A percentile compares a stretch with the other conserved stretches of the same genome.
Evolutionary conservation across 2,329 filamentous ascomycete genomes (phyloP).

Genomic region (Xylaria sp.): DNA sequence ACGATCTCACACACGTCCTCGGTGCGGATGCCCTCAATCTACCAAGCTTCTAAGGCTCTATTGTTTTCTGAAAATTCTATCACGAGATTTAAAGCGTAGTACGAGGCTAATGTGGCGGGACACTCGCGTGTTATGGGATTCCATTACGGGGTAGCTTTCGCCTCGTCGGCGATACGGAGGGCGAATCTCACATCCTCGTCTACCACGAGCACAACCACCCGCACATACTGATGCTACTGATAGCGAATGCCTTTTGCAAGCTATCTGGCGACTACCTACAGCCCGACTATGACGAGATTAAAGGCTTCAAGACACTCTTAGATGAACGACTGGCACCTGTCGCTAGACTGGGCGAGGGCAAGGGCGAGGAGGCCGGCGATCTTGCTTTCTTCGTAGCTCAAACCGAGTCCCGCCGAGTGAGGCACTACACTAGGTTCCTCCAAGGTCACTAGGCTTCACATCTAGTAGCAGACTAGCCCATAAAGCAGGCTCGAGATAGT

Average conservation of each 20-base stretch:
- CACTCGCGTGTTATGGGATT: not conserved
- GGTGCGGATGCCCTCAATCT: too few relatives aligned
- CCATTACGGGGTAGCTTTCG: not conserved
- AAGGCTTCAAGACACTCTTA: slow-evolving; percentile 91
- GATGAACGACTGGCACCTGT: slow-evolving; percentile 95
- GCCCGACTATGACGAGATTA: slow-evolving; percentile 88
- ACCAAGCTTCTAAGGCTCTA: not conserved
- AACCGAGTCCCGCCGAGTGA: not conserved
- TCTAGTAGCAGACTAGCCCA: not conserved
- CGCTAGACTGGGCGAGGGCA: slow-evolving; percentile 80
- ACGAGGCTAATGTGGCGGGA: not conserved
- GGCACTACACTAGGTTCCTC: not conserved
- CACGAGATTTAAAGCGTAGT: not conserved
- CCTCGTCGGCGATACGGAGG: not conserved
- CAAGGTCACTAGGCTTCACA: not conserved
- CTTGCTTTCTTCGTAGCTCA: not conserved
- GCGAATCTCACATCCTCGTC: slow-evolving; percentile 74
- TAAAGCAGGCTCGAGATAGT: not conserved
- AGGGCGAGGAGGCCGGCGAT: slow-evolving; percentile 75
- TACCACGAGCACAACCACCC: slow-evolving; percentile 99
- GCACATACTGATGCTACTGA: slow-evolving; percentile 98
- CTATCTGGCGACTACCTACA: slow-evolving; percentile 95
- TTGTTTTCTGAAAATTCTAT: not conserved
- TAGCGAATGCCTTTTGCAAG: slow-evolving; percentile 99
- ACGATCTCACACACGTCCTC: not conserved